Percentiles rank a stretch among this genome's conserved stretches.
phyloP scores from a whole-genome alignment of 129 eudicot species.

The Helichrysum umbraculigerum region DNA sequence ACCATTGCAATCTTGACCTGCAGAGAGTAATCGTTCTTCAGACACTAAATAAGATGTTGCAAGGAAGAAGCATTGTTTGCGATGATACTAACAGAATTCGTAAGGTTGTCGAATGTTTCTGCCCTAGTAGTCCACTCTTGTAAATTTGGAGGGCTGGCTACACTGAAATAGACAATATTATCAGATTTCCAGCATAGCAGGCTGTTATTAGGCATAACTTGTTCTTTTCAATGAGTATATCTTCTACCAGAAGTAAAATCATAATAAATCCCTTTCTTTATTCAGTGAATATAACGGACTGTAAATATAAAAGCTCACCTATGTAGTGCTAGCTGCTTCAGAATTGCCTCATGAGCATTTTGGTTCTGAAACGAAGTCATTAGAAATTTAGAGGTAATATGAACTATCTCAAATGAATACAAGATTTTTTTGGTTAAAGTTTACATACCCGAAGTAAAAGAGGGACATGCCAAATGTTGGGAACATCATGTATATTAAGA shows the following conservation, averaged over 20 bases:
- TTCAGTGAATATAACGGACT: slow-evolving; percentile 1
- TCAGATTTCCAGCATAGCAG: slow-evolving; percentile 23
- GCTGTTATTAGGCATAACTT: slow-evolving; percentile 5
- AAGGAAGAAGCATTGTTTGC: slow-evolving; percentile 9
- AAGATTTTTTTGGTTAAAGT: neutral
- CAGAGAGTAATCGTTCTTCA: slow-evolving; percentile 23
- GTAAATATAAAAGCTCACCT: slow-evolving; percentile 45
- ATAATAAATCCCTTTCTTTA: slow-evolving; percentile 6
- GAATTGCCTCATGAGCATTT: slow-evolving; percentile 80
- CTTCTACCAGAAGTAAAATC: neutral
- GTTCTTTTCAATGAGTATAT: neutral
- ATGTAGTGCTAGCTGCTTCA: slow-evolving; percentile 72
- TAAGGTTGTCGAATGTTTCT: slow-evolving; percentile 80
- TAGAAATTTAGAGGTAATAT: slow-evolving; percentile 4
- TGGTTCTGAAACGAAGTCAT: slow-evolving; percentile 60
- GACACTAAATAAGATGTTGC: neutral
- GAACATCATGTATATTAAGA: slow-evolving; percentile 94
- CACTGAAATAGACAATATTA: slow-evolving; percentile 52
- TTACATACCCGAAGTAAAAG: slow-evolving; percentile 82
- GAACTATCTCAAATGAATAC: slow-evolving; percentile 12
- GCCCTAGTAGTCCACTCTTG: slow-evolving; percentile 96
- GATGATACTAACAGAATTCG: slow-evolving; percentile 65
- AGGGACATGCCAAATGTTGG: slow-evolving; percentile 97
- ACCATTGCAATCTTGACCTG: slow-evolving; percentile 99
- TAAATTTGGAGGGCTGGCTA: slow-evolving; percentile 68